phyloP scores from a whole-genome alignment of 257 asterid species.

The Mentha longifolia region DNA sequence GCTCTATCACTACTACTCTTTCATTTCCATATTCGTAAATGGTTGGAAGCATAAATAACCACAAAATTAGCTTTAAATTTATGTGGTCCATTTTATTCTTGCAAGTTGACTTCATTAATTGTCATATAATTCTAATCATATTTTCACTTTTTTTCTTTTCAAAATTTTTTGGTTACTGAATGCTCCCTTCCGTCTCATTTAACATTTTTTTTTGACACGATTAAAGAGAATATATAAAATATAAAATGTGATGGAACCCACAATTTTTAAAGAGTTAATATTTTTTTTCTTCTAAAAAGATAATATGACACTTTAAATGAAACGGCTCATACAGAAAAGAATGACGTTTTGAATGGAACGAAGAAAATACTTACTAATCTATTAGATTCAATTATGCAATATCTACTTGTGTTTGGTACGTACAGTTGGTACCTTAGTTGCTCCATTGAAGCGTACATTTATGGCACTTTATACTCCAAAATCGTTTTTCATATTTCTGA shows the following conservation, averaged over 20 bases:
- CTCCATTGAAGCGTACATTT: not conserved
- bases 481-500: not conserved
- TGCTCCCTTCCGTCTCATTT: too few relatives aligned
- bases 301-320: too few relatives aligned
- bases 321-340: too few relatives aligned
- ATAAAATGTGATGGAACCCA: too few relatives aligned
- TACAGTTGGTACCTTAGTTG: slow-evolving; percentile 7
- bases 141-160: not conserved
- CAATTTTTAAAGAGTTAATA: too few relatives aligned
- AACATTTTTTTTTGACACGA: too few relatives aligned
- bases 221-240: too few relatives aligned
- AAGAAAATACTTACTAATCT: not conserved
- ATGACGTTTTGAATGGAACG: too few relatives aligned
- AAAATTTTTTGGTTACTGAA: not conserved
- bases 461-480: not conserved
- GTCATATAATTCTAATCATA: not conserved
- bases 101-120: not conserved
- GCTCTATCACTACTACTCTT: not conserved
- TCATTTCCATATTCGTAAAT: not conserved
- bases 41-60: not conserved
- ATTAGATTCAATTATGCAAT: not conserved
- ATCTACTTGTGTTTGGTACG: not conserved
- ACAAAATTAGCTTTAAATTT: slow-evolving; percentile 1
- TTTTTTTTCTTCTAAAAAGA: too few relatives aligned
- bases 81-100: slow-evolving; percentile 14